Evolutionary conservation across 768 basidiomycete species (phyloP).

Genomic region (Neoboletus brunneissimus): DNA sequence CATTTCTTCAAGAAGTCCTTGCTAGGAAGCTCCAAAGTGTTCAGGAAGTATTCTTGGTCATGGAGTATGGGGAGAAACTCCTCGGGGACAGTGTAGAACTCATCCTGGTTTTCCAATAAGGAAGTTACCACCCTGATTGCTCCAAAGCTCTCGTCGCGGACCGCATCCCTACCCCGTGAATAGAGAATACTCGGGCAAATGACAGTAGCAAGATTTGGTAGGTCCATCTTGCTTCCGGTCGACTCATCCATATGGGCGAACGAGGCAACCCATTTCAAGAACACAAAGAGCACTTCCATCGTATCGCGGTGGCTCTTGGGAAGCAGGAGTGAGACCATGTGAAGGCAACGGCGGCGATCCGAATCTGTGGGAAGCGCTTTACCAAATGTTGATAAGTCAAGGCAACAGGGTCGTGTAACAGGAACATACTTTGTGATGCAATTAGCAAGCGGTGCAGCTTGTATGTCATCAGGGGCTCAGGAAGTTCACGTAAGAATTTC

Average conservation of each 20-base stretch:
- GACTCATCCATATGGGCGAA: conserved; percentile 98
- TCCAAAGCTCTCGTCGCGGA: conserved; percentile 89
- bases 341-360: conserved; percentile 80
- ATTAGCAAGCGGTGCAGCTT: conserved; percentile 88
- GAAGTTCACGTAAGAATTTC: conserved; percentile 94
- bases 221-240: conserved; percentile 98
- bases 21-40: conserved; percentile 82
- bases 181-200: conserved; percentile 98
- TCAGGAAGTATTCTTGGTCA: conserved; percentile 90
- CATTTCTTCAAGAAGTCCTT: conserved; percentile 97
- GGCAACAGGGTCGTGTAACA: background rate
- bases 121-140: conserved; percentile 84
- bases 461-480: conserved; percentile 94
- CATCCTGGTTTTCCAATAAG: conserved; percentile 90
- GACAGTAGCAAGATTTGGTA: conserved; percentile 92
- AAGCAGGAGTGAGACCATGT: conserved; percentile 80
- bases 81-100: conserved; percentile 90
- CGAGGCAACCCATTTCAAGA: conserved; percentile 99
- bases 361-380: conserved; percentile 69
- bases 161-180: conserved; percentile 78
- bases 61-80: conserved; percentile 85
- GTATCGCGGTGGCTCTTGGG: conserved; percentile 96
- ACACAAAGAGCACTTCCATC: conserved; percentile 96
- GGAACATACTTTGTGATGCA: conserved; percentile 76
- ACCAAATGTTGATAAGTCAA: conserved; percentile 11